phyloP scores from a whole-genome alignment of 106 monocot genomes.

The Acorus calamus region DNA sequence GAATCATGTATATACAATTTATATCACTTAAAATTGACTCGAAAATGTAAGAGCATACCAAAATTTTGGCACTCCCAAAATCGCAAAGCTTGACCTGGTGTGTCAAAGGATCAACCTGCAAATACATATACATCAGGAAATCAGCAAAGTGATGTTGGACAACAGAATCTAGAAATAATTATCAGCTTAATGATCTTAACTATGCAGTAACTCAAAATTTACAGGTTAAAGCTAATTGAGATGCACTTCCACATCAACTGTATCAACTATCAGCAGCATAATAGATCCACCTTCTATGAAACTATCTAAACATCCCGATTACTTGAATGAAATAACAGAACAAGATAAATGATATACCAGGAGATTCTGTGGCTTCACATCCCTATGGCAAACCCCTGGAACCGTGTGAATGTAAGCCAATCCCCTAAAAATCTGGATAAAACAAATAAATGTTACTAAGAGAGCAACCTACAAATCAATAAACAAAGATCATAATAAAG shows the following conservation, averaged over 20 bases:
- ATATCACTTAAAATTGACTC: neutral
- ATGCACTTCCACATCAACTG: no score
- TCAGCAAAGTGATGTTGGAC: neutral
- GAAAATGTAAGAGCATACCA: conserved; percentile 22
- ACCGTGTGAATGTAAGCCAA: conserved; percentile 49
- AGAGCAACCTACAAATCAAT: neutral
- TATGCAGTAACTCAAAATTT: no score
- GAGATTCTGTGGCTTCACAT: conserved; percentile 61
- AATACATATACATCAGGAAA: neutral
- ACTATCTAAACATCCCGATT: no score
- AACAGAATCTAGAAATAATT: no score
- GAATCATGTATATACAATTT: no score
- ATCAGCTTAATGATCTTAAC: no score
- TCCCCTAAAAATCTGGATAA: conserved; percentile 47
- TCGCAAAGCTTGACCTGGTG: conserved; percentile 66
- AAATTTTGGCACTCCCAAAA: conserved; percentile 56
- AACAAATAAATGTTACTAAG: neutral
- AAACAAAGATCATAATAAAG: neutral
- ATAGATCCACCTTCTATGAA: no score
- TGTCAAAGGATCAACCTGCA: conserved; percentile 59
- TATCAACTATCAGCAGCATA: no score
- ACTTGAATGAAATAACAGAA: neutral
- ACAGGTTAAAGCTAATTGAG: no score
- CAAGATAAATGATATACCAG: conserved; percentile 20
- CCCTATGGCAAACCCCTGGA: conserved; percentile 56